These are phyloP conservation scores for Paraphaeosphaeria minitans DNA, from an alignment of 2,329 filamentous ascomycete genomes.

Conservation along the genomic window DNA sequence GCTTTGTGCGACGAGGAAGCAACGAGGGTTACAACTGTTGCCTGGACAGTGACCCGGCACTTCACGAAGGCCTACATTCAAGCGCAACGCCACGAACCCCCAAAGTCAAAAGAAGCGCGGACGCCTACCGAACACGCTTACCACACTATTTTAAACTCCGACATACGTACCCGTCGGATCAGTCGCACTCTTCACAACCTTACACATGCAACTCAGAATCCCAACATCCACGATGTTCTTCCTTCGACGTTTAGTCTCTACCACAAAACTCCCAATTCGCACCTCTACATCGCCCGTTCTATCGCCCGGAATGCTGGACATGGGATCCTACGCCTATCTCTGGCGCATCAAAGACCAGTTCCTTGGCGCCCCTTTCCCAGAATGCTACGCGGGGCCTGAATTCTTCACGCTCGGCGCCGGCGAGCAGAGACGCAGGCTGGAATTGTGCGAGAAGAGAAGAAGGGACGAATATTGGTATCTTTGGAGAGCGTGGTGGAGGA, in stretches of 20 bases:
- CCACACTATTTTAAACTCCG: too few relatives aligned
- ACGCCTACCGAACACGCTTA: too few relatives aligned
- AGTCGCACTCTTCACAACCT: too few relatives aligned
- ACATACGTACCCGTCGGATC: too few relatives aligned
- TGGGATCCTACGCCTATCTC: conserved; percentile 8
- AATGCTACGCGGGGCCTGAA: conserved; percentile 1
- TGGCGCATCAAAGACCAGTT: conserved; percentile 10
- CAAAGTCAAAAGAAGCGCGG: neutral
- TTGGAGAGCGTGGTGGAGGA: neutral
- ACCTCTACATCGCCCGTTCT: neutral
- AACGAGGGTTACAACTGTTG: neutral
- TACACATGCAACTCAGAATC: too few relatives aligned
- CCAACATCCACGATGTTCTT: too few relatives aligned
- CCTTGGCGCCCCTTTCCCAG: conserved; percentile 1
- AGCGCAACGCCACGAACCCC: neutral
- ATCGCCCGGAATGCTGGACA: neutral
- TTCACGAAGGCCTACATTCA: neutral
- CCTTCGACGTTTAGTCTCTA: too few relatives aligned
- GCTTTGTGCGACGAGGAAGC: neutral
- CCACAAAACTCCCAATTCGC: neutral
- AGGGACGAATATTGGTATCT: conserved; percentile 7
- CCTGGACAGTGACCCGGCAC: neutral
- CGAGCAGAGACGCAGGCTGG: conserved; percentile 1
- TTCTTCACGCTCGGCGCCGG: neutral
- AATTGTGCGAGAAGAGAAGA: conserved; percentile 1